Base-by-base conservation (phyloP, 2,329 filamentous ascomycete species). In the Sphaerulina musiva region DNA sequence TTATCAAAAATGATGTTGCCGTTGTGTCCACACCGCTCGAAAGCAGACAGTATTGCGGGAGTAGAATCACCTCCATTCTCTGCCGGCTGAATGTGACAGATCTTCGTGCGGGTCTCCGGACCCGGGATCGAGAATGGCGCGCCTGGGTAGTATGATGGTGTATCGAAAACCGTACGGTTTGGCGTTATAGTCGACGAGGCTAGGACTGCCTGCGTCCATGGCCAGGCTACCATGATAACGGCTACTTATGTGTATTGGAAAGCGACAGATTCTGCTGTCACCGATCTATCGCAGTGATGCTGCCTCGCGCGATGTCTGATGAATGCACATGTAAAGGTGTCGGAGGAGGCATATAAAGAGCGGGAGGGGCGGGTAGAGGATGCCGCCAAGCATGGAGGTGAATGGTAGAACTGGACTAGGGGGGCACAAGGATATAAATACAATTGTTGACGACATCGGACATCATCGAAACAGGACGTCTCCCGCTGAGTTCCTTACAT, bases 1-100 rank as follows among this genome's bases (percentile, higher is more conserved):
- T 76, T 75, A 29, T 71, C 67, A 62, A 82, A 78, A 39, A 79
- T 70, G 54, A 82, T 72, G 46, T 69, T 76, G 40, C 78, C 77
- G 48, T 78, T 73, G 42, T 70, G 69, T 2, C 77, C 70, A 59
- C 78, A 81, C 29, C 73, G 64, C 26, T 70, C 62, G 64, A 81
- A 80, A 0, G 79, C 78, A 3, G 73, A 58, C 0, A 78, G 59
- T 46, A 81, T 79, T 39, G 78, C 74, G 6, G 77, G 76, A 23
- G 76, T 73, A 2, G 53, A 56, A 63, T 80, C 78, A 60, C 80
- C 77, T 34, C 45, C 55, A 31, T 50, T 40, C 9, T 42, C 31
- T 34, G 49, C 36, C 7, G 41, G 12, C 14, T 58, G 29, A 11
- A 58, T 53, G 8, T 58, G 38, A 46, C 56, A 58, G 12, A 43